Evolutionary conservation across 805 yeast species (phyloP), one percentile per base, ranked within the genome.

Genomic region (Yarrowia keelungensis): DNA sequence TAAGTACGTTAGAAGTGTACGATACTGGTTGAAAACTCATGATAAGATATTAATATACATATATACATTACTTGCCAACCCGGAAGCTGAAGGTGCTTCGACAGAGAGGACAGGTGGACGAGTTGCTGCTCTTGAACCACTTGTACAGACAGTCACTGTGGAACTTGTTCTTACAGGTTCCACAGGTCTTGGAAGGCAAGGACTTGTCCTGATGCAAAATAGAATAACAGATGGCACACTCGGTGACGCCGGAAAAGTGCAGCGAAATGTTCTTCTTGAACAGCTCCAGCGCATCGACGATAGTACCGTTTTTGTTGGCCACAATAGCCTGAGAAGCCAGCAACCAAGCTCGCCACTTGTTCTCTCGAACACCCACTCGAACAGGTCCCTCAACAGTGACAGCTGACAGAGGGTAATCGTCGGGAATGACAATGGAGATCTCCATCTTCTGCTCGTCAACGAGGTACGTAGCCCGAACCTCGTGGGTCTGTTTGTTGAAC

Each of bases 201-300:
- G 97, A 89, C 74, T 90, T 91, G 75, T 92, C 97, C 71, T 90
- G 92, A 75, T 93, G 97, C 71, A 95, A 80, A 69, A 94, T 89
- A 15, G 97, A 90, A 77, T 95, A 95, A 77, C 99, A 95, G 73
- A 95, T 92, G 2, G 98, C 97, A 83, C 99, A 95, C 70, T 94
- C 98, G 74, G 92, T 97, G 72, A 91, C 92, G 0, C 97, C 97
- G 9, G 93, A 90, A 77, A 96, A 93, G 76, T 93, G 96, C 73
- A 90, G 82, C 68, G 86, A 85, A 66, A 92, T 92, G 74, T 94
- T 91, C 73, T 86, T 87, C 74, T 85, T 86, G 77, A 89, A 87
- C 43, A 89, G 81, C 69, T 86, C 87, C 62, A 90, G 82, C 1
- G 92, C 87, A 46, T 88, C 92, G 35, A 85, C 75, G 41, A 90